Evolutionary conservation across 129 eudicot species (phyloP), one percentile per base, ranked within the genome.

Genomic region (Logfia minima): DNA sequence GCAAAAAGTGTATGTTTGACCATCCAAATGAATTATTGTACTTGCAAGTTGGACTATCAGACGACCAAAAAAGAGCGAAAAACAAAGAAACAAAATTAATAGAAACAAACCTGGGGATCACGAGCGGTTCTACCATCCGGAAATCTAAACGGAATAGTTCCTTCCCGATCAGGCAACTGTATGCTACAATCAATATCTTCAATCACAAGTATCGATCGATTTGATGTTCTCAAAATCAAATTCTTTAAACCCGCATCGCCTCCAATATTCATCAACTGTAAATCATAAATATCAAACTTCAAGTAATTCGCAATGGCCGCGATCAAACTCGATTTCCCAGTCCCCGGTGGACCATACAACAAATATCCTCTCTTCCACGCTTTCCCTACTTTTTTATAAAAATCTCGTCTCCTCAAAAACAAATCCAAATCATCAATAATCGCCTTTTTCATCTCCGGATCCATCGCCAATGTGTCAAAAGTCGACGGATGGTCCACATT

Each of bases 281-380:
- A 72, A 70, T 90, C 94, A 75, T 84, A 86, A 4, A 89, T 84
- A 64, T 89, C 93, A 75, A 89, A 89, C 18, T 89, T 86, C 64
- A 89, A 24, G 24, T 85, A 85, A 74, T 89, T 89, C 0, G 92
- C 92, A 8, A 89, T 89, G 10, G 96, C 92, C 0, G 96, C 96
- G 53, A 89, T 85, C 90, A 89, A 77, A 37, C 96, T 89, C 28
- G 96, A 87, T 63, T 87, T 87, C 56, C 96, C 89, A 0, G 90
- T 89, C 17, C 93, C 93, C 11, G 90, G 93, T 2, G 93, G 93
- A 13, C 93, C 93, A 56, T 89, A 86, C 86, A 90, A 61, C 66
- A 90, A 58, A 66, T 90, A 90, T 45, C 96, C 92, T 72, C 96
- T 83, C 64, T 90, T 90, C 96, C 96, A 88, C 22, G 96, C 96